Base-by-base conservation (phyloP, 805 yeast genomes). In the Sugiyamaella valdiviana region DNA sequence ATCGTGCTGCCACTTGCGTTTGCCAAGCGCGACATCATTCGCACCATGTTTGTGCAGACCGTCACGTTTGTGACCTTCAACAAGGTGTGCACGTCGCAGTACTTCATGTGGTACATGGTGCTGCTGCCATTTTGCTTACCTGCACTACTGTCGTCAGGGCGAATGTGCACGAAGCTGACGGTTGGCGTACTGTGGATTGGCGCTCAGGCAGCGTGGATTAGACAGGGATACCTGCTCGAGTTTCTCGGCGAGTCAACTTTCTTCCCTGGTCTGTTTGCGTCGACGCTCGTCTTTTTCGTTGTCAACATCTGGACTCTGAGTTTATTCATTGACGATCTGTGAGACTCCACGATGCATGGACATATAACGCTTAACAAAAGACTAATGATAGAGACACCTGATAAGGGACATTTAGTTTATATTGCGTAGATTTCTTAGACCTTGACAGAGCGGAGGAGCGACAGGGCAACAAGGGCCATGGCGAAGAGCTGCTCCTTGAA, bases 31-130 rank as follows among this genome's bases (percentile, higher is more conserved):
- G 72, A 74, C 43, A 55, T 82, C 5, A 62, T 75, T 17, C 70
- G 75, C 42, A 73, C 83, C 2, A 60, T 84, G 53, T 90, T 91
- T 52, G 69, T 89, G 10, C 93, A 85, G 63, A 85, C 95, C 0
- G 76, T 83, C 58, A 72, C 80, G n/a, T 85, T 85, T 65, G 89
- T 85, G 15, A 71, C 86, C 1, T 84, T 77, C 66, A 85, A 85
- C 67, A 85, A 85, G 65, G 93, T 85, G 19, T 82, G 88, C 59
- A 93, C 99, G 0, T 87, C 96, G 1, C 99, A 93, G 68, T 93
- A 93, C 66, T 93, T 93, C 66, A 79, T 91, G 53, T 93, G 99
- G 99, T 93, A 84, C 60, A 68, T 93, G 57, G 85, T 89, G 12
- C 79, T 90, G 55, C 64, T 91, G 39, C 98, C 99, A 1, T 78